Conservation (phyloP, 1,284 basidiomycete genomes). For the Veloporphyrellus conicus region DNA sequence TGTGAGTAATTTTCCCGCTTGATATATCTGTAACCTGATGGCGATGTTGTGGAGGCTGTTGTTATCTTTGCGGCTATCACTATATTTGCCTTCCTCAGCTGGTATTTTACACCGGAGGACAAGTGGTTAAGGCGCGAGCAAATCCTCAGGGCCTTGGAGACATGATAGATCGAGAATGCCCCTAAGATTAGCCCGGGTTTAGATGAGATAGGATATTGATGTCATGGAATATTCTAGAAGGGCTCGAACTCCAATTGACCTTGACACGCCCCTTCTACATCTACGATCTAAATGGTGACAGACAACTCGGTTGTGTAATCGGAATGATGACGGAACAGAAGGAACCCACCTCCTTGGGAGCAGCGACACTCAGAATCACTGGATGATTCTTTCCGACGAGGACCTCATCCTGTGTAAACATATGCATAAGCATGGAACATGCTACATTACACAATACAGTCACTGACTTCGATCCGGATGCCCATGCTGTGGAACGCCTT, state of each 20-base stretch:
- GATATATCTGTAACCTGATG: slow-evolving; percentile 11
- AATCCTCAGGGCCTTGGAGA: slow-evolving; percentile 46
- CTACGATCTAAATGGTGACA: slow-evolving; percentile 51
- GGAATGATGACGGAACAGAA: neutral
- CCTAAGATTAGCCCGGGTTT: neutral
- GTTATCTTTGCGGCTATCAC: slow-evolving; percentile 78
- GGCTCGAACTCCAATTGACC: slow-evolving; percentile 66
- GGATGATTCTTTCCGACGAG: slow-evolving; percentile 68
- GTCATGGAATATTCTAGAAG: slow-evolving; percentile 37
- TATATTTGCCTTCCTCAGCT: slow-evolving; percentile 69
- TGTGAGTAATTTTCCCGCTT: slow-evolving; percentile 41
- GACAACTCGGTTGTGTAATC: slow-evolving; percentile 5
- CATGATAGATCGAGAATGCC: slow-evolving; percentile 28
- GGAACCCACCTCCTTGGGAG: slow-evolving; percentile 78
- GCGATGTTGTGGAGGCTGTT: slow-evolving; percentile 45
- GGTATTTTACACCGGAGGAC: slow-evolving; percentile 71
- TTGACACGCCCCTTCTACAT: slow-evolving; percentile 85
- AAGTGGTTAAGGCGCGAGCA: slow-evolving; percentile 70
- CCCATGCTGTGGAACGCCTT: slow-evolving; percentile 84
- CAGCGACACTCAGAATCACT: slow-evolving; percentile 67
- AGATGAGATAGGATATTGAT: slow-evolving; percentile 3
- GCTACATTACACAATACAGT: neutral
- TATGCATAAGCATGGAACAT: slow-evolving; percentile 12
- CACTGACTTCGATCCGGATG: slow-evolving; percentile 77
- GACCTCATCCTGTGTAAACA: slow-evolving; percentile 68